Evolutionary conservation across 1,284 basidiomycete species (phyloP).

Genomic region (Psilocybe mexicana): DNA sequence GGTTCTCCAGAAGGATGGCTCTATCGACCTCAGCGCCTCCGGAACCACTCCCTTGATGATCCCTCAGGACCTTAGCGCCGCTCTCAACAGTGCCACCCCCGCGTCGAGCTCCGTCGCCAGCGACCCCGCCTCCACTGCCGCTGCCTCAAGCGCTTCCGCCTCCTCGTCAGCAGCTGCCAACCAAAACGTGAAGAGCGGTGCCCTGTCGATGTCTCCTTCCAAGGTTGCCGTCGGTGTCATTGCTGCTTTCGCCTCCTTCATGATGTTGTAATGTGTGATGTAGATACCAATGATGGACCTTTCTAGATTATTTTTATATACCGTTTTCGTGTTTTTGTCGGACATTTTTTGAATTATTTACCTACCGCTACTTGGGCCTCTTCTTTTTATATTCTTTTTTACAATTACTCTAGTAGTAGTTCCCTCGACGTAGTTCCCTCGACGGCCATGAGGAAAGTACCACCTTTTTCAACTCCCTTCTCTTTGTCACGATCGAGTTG

Average conservation of each 20-base stretch:
- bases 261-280: conserved; percentile 45
- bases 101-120: conserved; percentile 15
- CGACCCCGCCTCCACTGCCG: conserved; percentile 28
- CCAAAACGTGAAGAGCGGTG: conserved; percentile 40
- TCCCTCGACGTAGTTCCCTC: conserved; percentile 16
- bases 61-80: conserved; percentile 54
- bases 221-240: conserved; percentile 48
- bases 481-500: conserved; percentile 6
- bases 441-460: conserved; percentile 19
- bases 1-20: conserved; percentile 49
- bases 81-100: conserved; percentile 40
- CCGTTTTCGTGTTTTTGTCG: conserved; percentile 18
- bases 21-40: conserved; percentile 48
- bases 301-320: conserved; percentile 18
- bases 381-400: conserved; percentile 12
- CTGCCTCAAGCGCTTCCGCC: conserved; percentile 29
- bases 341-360: conserved; percentile 13
- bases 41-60: conserved; percentile 52
- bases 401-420: conserved; percentile 15
- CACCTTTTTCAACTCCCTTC: neutral
- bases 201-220: conserved; percentile 49
- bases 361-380: conserved; percentile 21
- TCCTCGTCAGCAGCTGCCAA: conserved; percentile 23
- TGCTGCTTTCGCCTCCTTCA: conserved; percentile 53
- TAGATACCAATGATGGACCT: conserved; percentile 20